Evolutionary conservation across 768 basidiomycete species (phyloP), one percentile per base, ranked within the genome.

Genomic region (Royoungia palumana): DNA sequence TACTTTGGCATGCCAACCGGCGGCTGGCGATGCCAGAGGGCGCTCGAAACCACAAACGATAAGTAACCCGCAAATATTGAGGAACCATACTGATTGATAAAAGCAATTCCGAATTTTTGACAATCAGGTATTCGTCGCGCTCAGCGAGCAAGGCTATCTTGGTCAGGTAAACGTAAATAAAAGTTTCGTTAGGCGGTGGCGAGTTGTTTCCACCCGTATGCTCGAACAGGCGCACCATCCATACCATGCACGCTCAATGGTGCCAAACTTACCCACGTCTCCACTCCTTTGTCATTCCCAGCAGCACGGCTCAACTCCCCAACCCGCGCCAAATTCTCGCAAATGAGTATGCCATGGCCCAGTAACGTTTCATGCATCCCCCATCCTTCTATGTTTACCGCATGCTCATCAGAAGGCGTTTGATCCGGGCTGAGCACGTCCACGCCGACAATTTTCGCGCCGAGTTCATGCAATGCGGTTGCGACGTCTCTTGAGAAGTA

Each of bases 181-280:
- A 20, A 35, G 32, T 32, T 8, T 8, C 11, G 10, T 22, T 9
- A 17, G 8, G n/a, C n/a, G 6, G n/a, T 14, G 16, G 9, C 5
- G 7, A 16, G 21, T 41, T 53, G 49, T 41, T 36, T 62, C 78
- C 76, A 81, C 8, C 81, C 87, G 51, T 81, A 81, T 5, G 85
- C 87, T 52, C 87, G 74, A n/a, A 86, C 70, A 1, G 87, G 87
- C 13, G 83, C 82, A 5, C 82, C 87, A 59, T 89, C 87, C 20
- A 76, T 73, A 1, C 73, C 76, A 5, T 67, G 68, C n/a, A 89
- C 46, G 20, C 72, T 79, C 42, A 89, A 60, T 0, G 86, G 86
- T 34, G 81, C 60, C 45, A 88, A 59, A 46, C 77, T 79, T 30
- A 85, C 77, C 46, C 73, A 68, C 60, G 70, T 74, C 19, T 67